A percentile compares a stretch with the other conserved stretches of the same genome.
These are phyloP conservation scores for Arthrobotrys sphaeroides DNA, from an alignment of 2,329 filamentous ascomycete species.

Conservation along the genomic window DNA sequence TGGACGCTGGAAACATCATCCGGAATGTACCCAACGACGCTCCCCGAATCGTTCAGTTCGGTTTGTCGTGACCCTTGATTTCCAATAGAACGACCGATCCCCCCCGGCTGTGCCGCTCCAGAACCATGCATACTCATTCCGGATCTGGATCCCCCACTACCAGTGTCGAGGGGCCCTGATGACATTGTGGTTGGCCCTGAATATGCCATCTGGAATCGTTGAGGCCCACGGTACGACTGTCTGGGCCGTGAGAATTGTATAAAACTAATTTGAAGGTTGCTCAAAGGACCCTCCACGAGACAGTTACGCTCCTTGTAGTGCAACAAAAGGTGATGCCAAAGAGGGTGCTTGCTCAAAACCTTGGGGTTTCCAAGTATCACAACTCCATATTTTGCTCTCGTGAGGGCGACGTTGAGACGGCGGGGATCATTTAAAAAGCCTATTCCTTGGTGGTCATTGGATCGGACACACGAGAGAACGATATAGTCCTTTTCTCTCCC, in stretches of 20 bases:
- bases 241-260: constrained; percentile 95
- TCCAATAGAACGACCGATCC: constrained; percentile 41
- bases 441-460: constrained; percentile 98
- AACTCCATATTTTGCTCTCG: constrained; percentile 93
- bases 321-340: constrained; percentile 93
- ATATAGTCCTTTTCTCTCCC: constrained; percentile 99
- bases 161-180: constrained; percentile 16
- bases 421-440: constrained; percentile 98
- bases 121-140: constrained; percentile 37
- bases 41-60: constrained; percentile 78
- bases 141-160: background rate
- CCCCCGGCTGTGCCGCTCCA: constrained; percentile 62
- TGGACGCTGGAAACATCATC: constrained; percentile 97
- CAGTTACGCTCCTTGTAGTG: constrained; percentile 98
- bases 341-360: constrained; percentile 93
- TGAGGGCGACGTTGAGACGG: constrained; percentile 95
- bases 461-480: constrained; percentile 94
- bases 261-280: constrained; percentile 93
- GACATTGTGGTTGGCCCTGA: constrained; percentile 64
- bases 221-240: constrained; percentile 87
- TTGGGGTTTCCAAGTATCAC: constrained; percentile 98
- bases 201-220: constrained; percentile 84
- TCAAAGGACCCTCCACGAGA: constrained; percentile 92
- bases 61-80: constrained; percentile 53
- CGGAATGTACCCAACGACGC: constrained; percentile 92